phyloP scores from a whole-genome alignment of 345 rosid genomes.

The Ceriops decandra region DNA sequence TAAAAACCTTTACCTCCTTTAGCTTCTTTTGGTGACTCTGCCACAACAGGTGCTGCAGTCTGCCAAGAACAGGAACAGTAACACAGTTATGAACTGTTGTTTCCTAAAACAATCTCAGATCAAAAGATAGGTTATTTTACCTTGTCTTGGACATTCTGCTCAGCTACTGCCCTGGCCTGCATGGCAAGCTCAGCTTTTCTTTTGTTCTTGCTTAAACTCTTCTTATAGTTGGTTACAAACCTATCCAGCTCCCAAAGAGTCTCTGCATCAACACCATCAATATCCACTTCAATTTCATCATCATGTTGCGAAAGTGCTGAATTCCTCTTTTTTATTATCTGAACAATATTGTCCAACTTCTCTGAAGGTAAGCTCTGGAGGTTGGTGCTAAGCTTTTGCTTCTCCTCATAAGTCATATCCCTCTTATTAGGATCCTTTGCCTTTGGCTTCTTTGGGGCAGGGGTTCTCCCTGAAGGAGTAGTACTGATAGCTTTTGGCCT shows the following conservation, averaged over 20 bases:
- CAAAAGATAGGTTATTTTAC: constrained; percentile 30
- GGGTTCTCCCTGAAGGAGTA: constrained; percentile 80
- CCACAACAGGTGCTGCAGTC: constrained; percentile 44
- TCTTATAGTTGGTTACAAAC: constrained; percentile 89
- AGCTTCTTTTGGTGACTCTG: constrained; percentile 46
- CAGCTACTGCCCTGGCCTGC: constrained; percentile 72
- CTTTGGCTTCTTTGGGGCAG: constrained; percentile 90
- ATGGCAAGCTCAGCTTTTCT: constrained; percentile 88
- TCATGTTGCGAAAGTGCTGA: constrained; percentile 69
- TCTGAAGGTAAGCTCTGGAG: constrained; percentile 86
- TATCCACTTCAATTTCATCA: constrained; percentile 96
- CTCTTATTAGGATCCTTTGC: constrained; percentile 93
- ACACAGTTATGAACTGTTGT: constrained; percentile 1
- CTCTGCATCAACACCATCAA: constrained; percentile 92
- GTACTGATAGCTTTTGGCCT: constrained; percentile 48
- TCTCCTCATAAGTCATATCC: constrained; percentile 96
- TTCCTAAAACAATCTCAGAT: not conserved
- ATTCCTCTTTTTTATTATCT: constrained; percentile 88
- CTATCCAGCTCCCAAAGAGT: constrained; percentile 99
- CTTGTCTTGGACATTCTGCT: constrained; percentile 50
- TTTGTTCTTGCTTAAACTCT: constrained; percentile 92
- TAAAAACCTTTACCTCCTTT: constrained; percentile 45
- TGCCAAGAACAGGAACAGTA: constrained; percentile 26
- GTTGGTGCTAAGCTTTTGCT: constrained; percentile 86
- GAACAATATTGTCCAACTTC: constrained; percentile 86